Base-by-base conservation (phyloP, 441 rosid genomes). In the Pelargonium citronellum region DNA sequence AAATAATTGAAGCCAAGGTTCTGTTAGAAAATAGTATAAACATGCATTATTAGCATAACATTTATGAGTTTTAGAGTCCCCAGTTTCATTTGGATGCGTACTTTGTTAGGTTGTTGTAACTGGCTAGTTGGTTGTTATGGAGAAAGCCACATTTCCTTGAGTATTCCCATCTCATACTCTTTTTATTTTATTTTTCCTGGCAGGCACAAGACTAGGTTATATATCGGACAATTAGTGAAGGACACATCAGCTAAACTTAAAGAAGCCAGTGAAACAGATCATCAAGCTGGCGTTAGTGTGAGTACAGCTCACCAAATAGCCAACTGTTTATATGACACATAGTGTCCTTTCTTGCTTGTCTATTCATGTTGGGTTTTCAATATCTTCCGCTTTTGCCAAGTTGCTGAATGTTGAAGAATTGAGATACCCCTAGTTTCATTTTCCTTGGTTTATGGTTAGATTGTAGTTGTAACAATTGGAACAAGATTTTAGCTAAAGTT, bases 131-230 rank as follows among this genome's bases (percentile, higher is more conserved):
- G 5, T 20, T 60, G 64, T 22, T 60, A 30, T 10, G 7, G 37
- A 16, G 64, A 19, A 60, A 22, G 58, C 12, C 7, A 20, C 11
- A 30, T 30, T 60, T 9, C 27, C 24, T 55, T 16, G 11, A 15
- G 64, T 5, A 17, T 49, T 64, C 19, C 65, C 10, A 13, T 27
- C 1, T 1, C 6, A 16, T n/a, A 7, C 22, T 53, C 17, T 58
- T 13, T 19, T 17, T 11, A 27, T 27, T 27, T 2, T 27, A 27
- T 57, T 15, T 64, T 17, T 13, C 58, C 13, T 27, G 57, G 24
- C 83, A 88, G 89, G 79, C 89, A 88, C 69, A 79, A 75, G 64
- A 41, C 89, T 51, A 83, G 94, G 77, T 89, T 86, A 77, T 70
- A 85, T 67, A 85, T 89, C 73, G 79, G 86, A 66, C 89, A 85